Conservation (phyloP, 768 basidiomycete species). For the Rhodotorula kratochvilovae region DNA sequence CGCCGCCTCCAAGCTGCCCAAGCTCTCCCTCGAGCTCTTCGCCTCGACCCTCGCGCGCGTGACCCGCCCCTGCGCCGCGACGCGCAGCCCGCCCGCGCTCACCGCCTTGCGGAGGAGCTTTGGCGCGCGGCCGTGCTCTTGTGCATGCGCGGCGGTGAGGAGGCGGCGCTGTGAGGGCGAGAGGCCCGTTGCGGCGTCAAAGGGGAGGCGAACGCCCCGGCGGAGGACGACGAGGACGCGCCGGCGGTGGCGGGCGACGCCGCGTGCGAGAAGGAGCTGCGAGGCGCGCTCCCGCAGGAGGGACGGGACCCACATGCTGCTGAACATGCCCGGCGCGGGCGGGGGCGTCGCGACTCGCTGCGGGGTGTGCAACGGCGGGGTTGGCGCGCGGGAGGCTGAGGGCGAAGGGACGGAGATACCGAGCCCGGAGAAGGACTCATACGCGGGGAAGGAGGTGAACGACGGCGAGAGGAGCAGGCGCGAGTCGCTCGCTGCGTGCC, state of each 20-base stretch:
- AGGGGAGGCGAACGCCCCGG: neutral
- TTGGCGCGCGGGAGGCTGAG: neutral
- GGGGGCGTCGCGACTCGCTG: too few relatives aligned
- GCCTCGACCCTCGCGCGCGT: neutral
- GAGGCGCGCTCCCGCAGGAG: constrained; percentile 14
- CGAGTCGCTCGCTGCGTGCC: constrained; percentile 19
- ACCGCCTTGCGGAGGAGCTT: constrained; percentile 2
- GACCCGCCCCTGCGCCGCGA: neutral
- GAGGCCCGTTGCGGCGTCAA: constrained; percentile 1
- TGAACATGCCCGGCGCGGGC: neutral
- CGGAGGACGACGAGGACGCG: neutral
- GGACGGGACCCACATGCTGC: neutral
- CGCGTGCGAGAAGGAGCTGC: constrained; percentile 2
- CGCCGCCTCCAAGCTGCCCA: neutral
- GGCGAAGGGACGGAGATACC: neutral
- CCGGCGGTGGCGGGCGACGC: neutral
- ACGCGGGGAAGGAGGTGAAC: neutral
- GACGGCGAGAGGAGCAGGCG: neutral
- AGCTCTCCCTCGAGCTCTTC: constrained; percentile 1
- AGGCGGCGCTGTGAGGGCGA: neutral
- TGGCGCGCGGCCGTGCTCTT: neutral
- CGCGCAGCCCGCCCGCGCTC: neutral
- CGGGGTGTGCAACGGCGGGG: neutral
- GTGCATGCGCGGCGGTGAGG: neutral
- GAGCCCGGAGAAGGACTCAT: constrained; percentile 11